Evolutionary conservation across 768 basidiomycete species (phyloP).

Genomic region (Suillus alpinus): DNA sequence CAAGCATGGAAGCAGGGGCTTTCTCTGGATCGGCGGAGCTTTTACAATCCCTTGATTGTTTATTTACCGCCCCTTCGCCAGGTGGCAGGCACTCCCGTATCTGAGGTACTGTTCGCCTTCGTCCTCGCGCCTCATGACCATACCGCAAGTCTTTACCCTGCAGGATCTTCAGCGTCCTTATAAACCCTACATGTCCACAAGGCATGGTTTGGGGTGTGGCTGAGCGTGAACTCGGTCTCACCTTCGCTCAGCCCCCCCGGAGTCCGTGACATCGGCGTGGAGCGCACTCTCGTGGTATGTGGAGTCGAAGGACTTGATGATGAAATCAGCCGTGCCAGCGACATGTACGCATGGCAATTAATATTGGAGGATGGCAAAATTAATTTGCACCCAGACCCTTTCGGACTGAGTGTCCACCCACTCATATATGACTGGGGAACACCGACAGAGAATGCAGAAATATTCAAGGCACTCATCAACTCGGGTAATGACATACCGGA

Average conservation of each 20-base stretch:
- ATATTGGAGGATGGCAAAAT: slow-evolving; percentile 60
- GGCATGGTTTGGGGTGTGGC: slow-evolving; percentile 93
- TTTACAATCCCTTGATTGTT: slow-evolving; percentile 76
- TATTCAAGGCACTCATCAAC: slow-evolving; percentile 62
- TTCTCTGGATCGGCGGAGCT: slow-evolving; percentile 95
- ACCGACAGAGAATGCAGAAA: slow-evolving; percentile 78
- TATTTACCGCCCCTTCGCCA: slow-evolving; percentile 67
- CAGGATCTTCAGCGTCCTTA: slow-evolving; percentile 94
- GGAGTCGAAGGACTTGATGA: slow-evolving; percentile 90
- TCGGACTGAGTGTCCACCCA: slow-evolving; percentile 73
- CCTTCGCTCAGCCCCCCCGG: slow-evolving; percentile 71
- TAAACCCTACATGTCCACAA: slow-evolving; percentile 83
- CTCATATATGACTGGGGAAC: slow-evolving; percentile 68
- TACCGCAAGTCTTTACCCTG: slow-evolving; percentile 85
- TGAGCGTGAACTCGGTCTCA: slow-evolving; percentile 70
- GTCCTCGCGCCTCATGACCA: slow-evolving; percentile 90
- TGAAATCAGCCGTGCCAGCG: slow-evolving; percentile 92
- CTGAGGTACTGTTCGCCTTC: slow-evolving; percentile 80
- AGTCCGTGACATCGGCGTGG: slow-evolving; percentile 60
- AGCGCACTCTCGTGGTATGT: slow-evolving; percentile 88
- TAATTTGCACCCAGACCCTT: slow-evolving; percentile 65
- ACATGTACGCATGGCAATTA: slow-evolving; percentile 77
- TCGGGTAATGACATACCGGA: slow-evolving; percentile 53
- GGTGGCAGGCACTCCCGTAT: slow-evolving; percentile 47
- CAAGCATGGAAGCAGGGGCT: slow-evolving; percentile 86